These are phyloP conservation scores for Heliocybe sulcata DNA, from an alignment of 1,284 basidiomycete species.

Conservation along the genomic window DNA sequence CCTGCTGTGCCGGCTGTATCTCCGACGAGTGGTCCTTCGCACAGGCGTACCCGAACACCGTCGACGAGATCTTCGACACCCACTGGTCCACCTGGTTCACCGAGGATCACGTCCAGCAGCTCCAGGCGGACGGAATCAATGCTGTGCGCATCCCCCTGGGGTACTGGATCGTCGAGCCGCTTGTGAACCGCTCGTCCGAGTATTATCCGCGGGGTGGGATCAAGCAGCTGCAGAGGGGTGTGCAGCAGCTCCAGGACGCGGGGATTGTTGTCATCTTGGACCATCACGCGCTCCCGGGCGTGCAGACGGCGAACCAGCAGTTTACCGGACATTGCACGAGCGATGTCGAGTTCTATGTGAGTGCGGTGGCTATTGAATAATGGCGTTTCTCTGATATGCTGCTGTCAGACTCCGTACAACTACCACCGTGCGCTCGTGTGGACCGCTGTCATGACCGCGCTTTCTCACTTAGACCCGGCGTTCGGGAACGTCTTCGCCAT, in stretches of 20 bases:
- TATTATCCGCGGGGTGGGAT: conserved; percentile 67
- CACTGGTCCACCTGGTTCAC: conserved; percentile 79
- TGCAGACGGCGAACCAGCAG: conserved; percentile 47
- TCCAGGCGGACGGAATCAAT: conserved; percentile 54
- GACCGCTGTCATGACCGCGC: conserved; percentile 69
- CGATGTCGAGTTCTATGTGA: conserved; percentile 69
- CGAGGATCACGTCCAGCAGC: conserved; percentile 45
- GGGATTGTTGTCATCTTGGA: conserved; percentile 65
- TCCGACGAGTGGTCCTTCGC: conserved; percentile 58
- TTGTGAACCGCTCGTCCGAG: conserved; percentile 57
- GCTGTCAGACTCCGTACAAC: conserved; percentile 51
- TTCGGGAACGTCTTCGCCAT: conserved; percentile 65
- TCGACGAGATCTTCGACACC: conserved; percentile 47
- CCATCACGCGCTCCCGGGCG: conserved; percentile 73
- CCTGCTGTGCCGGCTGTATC: conserved; percentile 48
- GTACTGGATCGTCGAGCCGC: conserved; percentile 71
- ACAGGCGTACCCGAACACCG: conserved; percentile 48
- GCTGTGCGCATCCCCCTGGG: conserved; percentile 76
- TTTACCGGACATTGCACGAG: conserved; percentile 66
- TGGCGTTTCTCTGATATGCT: background rate
- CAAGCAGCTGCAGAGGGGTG: conserved; percentile 52
- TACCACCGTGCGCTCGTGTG: conserved; percentile 70
- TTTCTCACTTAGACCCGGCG: conserved; percentile 60
- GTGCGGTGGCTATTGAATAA: conserved; percentile 15
- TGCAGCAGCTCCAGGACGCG: conserved; percentile 48